Evolutionary conservation across 139 green algal genomes (phyloP).

Genomic region (Volvox reticuliferus): DNA sequence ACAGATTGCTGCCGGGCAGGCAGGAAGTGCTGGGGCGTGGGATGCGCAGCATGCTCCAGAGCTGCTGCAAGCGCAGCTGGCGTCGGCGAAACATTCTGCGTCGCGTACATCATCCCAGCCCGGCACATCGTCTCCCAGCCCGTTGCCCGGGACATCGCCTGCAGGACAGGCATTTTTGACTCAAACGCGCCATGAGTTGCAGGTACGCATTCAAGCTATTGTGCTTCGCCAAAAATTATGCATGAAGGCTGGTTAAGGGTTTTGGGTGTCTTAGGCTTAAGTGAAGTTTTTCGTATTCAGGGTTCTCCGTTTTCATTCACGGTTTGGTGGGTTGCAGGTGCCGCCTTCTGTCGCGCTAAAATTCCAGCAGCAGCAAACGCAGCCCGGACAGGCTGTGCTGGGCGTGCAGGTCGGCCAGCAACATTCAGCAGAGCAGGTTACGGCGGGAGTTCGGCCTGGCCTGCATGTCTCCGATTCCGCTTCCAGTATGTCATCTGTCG

Average conservation of each 20-base stretch:
- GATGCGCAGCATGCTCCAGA: background rate
- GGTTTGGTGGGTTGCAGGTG: background rate
- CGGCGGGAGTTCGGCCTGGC: background rate
- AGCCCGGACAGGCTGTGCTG: background rate
- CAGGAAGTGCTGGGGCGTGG: background rate
- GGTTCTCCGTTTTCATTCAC: too few relatives aligned
- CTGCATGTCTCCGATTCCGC: constrained; percentile 66
- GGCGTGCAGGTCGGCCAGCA: background rate
- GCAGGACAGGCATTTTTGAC: background rate
- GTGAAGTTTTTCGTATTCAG: too few relatives aligned
- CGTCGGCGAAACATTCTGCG: background rate
- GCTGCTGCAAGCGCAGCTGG: background rate
- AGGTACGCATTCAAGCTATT: background rate
- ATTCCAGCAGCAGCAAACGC: constrained; percentile 36
- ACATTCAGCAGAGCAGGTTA: background rate
- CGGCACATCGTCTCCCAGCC: constrained; percentile 23
- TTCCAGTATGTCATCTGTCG: constrained; percentile 55
- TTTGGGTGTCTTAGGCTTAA: too few relatives aligned
- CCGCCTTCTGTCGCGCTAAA: background rate
- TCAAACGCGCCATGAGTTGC: background rate
- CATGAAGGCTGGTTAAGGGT: too few relatives aligned
- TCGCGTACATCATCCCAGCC: constrained; percentile 26
- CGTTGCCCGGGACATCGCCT: constrained; percentile 20
- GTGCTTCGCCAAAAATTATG: too few relatives aligned
- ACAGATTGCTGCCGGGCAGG: background rate